Evolutionary conservation across 176 grass and related monocot genomes (phyloP).

Genomic region (Triticum aestivum): IWGSC_CS_RefSeq_v2.1 NC_057812.1:214619830-214620329

Average conservation of each 20-base stretch:
- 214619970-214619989: conserved; percentile 45
- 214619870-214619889: neutral
- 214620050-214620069: conserved; percentile 15
- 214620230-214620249: neutral
- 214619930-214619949: neutral
- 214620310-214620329: neutral
- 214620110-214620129: neutral
- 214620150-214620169: neutral
- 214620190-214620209: neutral
- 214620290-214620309: neutral
- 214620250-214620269: neutral
- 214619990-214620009: conserved; percentile 53
- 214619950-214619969: conserved; percentile 15
- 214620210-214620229: neutral
- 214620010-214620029: conserved; percentile 84
- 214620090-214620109: conserved; percentile 16
- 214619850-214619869: conserved; percentile 7
- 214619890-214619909: neutral
- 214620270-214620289: neutral
- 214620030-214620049: conserved; percentile 94
- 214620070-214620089: conserved; percentile 24
- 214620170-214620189: neutral
- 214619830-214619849: conserved; percentile 65
- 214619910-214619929: conserved; percentile 13
- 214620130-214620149: conserved; percentile 11